Evolutionary conservation across 257 asterid species (phyloP).

Genomic region (Nicotiana paniculata): DNA sequence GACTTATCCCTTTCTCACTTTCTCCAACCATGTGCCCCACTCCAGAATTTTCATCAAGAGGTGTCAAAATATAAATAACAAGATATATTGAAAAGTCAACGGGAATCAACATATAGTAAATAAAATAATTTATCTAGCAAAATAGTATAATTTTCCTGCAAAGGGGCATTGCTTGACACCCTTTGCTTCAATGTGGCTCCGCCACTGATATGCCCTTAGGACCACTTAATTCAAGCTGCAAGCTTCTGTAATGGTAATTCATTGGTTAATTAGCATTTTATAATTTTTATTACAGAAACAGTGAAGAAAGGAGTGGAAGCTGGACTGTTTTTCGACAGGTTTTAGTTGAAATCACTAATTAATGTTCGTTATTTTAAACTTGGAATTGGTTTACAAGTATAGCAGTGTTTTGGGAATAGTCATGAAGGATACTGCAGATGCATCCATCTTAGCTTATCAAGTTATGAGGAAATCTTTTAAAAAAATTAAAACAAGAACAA

Average conservation of each 20-base stretch:
- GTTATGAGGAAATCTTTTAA: neutral
- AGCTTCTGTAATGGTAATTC: neutral
- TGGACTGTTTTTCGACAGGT: neutral
- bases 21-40: neutral
- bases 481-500: neutral
- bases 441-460: neutral
- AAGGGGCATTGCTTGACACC: no score
- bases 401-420: neutral
- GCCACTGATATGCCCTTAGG: neutral
- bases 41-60: no score
- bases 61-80: no score
- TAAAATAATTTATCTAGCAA: no score
- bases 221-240: neutral
- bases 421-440: neutral
- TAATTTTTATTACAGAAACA: neutral
- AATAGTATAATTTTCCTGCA: no score
- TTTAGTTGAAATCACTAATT: no score
- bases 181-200: no score
- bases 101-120: no score
- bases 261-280: neutral
- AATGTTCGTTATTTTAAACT: neutral
- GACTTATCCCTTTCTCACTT: neutral
- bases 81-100: no score
- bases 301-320: neutral
- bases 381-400: neutral